phyloP scores from a whole-genome alignment of 164 flowering plant genomes.

The Stephania yunnanensis region DNA sequence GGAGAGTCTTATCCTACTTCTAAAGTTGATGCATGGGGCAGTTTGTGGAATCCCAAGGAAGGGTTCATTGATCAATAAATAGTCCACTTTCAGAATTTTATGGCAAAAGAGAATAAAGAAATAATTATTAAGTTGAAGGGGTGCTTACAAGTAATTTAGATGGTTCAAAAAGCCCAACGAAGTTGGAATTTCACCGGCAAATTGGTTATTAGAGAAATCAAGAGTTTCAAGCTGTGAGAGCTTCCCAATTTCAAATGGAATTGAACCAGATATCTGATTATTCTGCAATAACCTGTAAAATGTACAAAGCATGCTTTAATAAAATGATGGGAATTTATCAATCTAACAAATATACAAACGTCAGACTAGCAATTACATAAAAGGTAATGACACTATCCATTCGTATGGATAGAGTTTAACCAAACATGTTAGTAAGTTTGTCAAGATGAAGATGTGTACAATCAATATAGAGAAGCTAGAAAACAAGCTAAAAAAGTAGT shows the following conservation, averaged over 20 bases:
- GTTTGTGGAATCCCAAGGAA: neutral
- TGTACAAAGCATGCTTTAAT: neutral
- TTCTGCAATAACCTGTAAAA: constrained; percentile 78
- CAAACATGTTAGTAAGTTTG: neutral
- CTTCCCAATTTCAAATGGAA: constrained; percentile 79
- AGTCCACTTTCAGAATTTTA: neutral
- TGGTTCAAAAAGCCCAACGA: constrained; percentile 65
- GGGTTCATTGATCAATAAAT: neutral
- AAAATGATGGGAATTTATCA: neutral
- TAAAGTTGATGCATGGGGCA: neutral
- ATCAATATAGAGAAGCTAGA: too few species aligned
- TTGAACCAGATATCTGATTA: constrained; percentile 62
- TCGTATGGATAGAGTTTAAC: neutral
- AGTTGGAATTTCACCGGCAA: constrained; percentile 74
- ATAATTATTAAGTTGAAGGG: neutral
- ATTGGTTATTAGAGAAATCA: constrained; percentile 81
- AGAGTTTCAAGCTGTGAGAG: constrained; percentile 70
- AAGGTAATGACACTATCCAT: neutral
- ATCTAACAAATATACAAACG: neutral
- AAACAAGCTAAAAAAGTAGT: too few species aligned
- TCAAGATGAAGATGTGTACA: too few species aligned
- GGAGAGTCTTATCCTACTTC: neutral
- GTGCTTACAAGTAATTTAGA: constrained; percentile 79
- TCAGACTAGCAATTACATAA: constrained; percentile 1
- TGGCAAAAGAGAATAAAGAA: neutral